A percentile compares a stretch with the other conserved stretches of the same genome.
Evolutionary conservation across 352 stramenopile genomes (phyloP).

Genomic region (Phytophthora hybrid): DNA sequence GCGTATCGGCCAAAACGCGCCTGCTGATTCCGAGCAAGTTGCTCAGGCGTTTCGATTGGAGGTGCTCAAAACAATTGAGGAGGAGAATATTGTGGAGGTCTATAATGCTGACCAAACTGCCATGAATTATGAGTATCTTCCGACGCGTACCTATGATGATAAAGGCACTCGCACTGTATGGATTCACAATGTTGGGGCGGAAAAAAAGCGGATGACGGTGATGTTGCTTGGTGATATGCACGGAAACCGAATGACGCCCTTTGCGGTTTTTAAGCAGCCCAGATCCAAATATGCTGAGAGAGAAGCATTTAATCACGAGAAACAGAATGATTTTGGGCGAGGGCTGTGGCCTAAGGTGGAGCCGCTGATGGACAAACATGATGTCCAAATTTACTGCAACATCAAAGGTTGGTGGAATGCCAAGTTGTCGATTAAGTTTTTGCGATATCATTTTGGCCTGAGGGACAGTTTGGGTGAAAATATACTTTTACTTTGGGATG

Average conservation of each 20-base stretch:
- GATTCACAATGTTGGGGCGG: constrained; percentile 18
- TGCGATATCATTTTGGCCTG: constrained; percentile 18
- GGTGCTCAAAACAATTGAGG: neutral
- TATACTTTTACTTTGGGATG: constrained; percentile 13
- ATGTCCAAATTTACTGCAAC: too few relatives aligned
- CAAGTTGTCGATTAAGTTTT: neutral
- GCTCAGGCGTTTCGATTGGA: neutral
- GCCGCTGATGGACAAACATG: too few relatives aligned
- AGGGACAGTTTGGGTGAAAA: neutral
- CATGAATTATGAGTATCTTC: constrained; percentile 36
- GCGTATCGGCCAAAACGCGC: constrained; percentile 10
- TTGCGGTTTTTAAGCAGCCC: constrained; percentile 30
- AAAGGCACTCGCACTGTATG: constrained; percentile 19
- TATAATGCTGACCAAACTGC: constrained; percentile 39
- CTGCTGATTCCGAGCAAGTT: neutral
- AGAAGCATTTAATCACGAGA: too few relatives aligned
- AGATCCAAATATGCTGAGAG: neutral
- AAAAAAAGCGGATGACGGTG: constrained; percentile 32
- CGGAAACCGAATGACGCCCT: constrained; percentile 18
- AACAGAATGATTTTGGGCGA: too few relatives aligned
- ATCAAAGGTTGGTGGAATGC: too few relatives aligned
- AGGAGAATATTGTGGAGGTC: constrained; percentile 16
- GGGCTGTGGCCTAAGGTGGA: too few relatives aligned
- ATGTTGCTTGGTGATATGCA: constrained; percentile 21
- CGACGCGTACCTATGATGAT: constrained; percentile 19